Percentiles rank a stretch among this genome's conserved stretches.
Conservation (phyloP, 768 basidiomycete species). For the Russula dissimulans region DNA sequence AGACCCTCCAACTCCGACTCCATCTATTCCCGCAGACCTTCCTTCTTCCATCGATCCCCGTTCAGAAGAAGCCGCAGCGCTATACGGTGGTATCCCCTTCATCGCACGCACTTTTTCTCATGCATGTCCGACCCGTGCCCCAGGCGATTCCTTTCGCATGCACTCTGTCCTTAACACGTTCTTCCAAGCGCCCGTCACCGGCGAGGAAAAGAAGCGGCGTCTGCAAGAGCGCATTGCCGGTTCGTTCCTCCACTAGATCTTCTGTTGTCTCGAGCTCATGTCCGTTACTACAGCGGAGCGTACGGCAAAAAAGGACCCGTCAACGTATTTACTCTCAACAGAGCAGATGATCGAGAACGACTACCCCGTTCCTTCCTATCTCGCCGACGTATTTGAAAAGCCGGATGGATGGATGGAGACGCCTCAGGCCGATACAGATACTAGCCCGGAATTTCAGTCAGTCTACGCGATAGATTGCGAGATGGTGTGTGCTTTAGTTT, state of each 20-base stretch:
- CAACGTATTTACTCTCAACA: conserved; percentile 62
- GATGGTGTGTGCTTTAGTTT: conserved; percentile 54
- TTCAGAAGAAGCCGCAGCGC: conserved; percentile 18
- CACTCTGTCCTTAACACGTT: conserved; percentile 78
- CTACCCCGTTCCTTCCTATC: conserved; percentile 81
- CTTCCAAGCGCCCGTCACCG: conserved; percentile 71
- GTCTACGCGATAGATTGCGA: conserved; percentile 93
- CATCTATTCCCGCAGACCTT: neutral
- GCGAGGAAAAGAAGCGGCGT: conserved; percentile 69
- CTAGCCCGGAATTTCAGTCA: conserved; percentile 29
- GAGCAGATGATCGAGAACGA: conserved; percentile 94
- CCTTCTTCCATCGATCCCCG: conserved; percentile 18
- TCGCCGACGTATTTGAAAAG: conserved; percentile 61
- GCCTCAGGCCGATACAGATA: conserved; percentile 36
- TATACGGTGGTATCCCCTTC: conserved; percentile 42
- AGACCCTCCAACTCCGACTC: conserved; percentile 21
- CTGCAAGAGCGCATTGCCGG: conserved; percentile 35
- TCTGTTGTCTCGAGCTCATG: neutral
- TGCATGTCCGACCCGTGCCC: conserved; percentile 87
- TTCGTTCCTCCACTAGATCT: conserved; percentile 20
- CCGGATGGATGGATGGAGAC: conserved; percentile 77
- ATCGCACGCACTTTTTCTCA: conserved; percentile 79
- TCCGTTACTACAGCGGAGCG: conserved; percentile 40
- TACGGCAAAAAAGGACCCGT: conserved; percentile 51
- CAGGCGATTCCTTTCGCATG: conserved; percentile 79